Evolutionary conservation across 2,329 filamentous ascomycete genomes (phyloP).

Genomic region (Monosporascus sp.): DNA sequence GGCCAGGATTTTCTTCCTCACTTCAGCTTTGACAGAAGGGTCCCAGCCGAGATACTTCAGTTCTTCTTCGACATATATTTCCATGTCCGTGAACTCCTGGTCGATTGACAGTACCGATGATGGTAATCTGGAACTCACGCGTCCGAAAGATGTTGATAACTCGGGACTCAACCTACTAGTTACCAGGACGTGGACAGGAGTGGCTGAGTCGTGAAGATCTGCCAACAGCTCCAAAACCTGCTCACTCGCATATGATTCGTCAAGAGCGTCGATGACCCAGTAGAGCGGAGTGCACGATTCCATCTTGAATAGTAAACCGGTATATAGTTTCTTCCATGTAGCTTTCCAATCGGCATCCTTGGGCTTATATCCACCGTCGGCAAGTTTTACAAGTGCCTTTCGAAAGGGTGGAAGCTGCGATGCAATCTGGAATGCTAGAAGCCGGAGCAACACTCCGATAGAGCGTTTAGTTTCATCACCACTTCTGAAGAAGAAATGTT

Average conservation of each 20-base stretch:
- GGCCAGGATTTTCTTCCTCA: constrained; percentile 15
- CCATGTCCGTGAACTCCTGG: constrained; percentile 6
- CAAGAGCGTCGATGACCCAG: constrained; percentile 11
- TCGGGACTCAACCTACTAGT: constrained; percentile 1
- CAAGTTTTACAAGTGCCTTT: not conserved
- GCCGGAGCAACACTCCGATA: not conserved
- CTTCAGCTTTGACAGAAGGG: constrained; percentile 1
- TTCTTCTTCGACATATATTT: constrained; percentile 4
- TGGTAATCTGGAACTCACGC: not conserved
- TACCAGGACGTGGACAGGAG: not conserved
- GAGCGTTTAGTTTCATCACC: constrained; percentile 6
- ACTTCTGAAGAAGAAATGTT: constrained; percentile 7
- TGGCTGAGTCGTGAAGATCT: not conserved
- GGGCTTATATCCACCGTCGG: not conserved
- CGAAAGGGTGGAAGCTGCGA: constrained; percentile 1
- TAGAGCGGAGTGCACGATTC: constrained; percentile 1
- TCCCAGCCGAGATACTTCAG: constrained; percentile 6
- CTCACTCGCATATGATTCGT: constrained; percentile 3
- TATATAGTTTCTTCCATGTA: constrained; percentile 6
- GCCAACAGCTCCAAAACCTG: constrained; percentile 5
- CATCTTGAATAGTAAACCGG: constrained; percentile 1
- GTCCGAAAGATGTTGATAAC: not conserved
- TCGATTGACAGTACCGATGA: not conserved
- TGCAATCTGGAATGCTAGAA: constrained; percentile 2
- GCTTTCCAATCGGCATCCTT: constrained; percentile 6